Base-by-base conservation (phyloP, 2,329 filamentous ascomycete species). In the Rhynchosporium agropyri region DNA sequence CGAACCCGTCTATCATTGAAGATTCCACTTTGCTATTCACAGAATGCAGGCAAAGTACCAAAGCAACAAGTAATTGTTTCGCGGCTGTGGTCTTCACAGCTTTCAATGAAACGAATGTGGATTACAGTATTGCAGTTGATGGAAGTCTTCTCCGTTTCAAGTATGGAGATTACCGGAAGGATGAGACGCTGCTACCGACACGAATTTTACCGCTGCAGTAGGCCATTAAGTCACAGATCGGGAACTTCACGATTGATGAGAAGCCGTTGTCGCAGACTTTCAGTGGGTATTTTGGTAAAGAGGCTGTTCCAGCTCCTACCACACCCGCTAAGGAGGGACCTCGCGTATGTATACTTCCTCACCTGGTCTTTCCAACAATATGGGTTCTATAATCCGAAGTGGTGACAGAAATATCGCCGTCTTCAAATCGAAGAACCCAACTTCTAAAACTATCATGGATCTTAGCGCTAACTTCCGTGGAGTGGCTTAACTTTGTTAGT, bases 81-180 rank as follows among this genome's bases (percentile, higher is more conserved):
- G 69, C 69, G 4, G 66, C 69, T 4, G 62, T 72, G 6, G 53
- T 72, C 2, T 72, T 71, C 54, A 49, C 60, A n/a, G 49, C 61
- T 12, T 65, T 65, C 43, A 71, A 71, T 42, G 62, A 69, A 15
- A 72, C 70, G 20, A 65, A 63, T 38, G 62, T 69, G 15, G 66
- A 70, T 15, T 72, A 72, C 43, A 65, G 28, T 42, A 67, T 72
- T 15, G 70, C 63, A 9, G 46, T 71, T 6, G 69, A 72, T 55
- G 42, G 45, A 4, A 51, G 42, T n/a, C 36, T 67, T 8, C 29
- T 40, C 6, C 20, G 57, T n/a, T n/a, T 55, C 26, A 29, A 36
- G 4, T 62, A 54, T 33, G 59, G 62, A 26, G 61, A 67, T 51
- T 65, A 63, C 55, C 58, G 56, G 12, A 64, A 53, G 9, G 64